Base-by-base conservation (phyloP, 768 basidiomycete genomes). In the Mycena sanguinolenta region DNA sequence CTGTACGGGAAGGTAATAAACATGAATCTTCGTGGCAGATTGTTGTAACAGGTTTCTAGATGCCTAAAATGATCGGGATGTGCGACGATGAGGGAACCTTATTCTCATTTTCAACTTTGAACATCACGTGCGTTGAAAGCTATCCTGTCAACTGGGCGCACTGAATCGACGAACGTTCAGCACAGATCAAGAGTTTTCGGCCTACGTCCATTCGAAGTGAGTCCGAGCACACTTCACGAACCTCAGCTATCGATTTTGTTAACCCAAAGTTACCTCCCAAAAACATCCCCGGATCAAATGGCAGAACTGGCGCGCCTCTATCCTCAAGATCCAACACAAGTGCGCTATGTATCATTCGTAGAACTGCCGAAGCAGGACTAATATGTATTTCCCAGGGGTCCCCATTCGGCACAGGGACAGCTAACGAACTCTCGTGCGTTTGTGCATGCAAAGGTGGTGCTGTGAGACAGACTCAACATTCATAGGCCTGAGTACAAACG, bases 381-480 rank as follows among this genome's bases (percentile, higher is more conserved):
- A 8, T 5, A 10, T 25, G 25, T 23, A 17, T 71, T 76, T 14
- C 52, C 57, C 57, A 70, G 62, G 8, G 65, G 72, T n/a, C 21
- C 46, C 46, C 23, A n/a, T n/a, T n/a, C n/a, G n/a, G n/a, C n/a
- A n/a, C n/a, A n/a, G n/a, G n/a, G n/a, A n/a, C n/a, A n/a, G 68
- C 55, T 6, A 49, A 67, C 42, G 30, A 62, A 39, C 39, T 67
- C 27, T 53, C 60, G 68, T 73, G 23, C 23, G 63, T 65, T 36
- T 27, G 23, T 27, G 25, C 9, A n/a, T n/a, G n/a, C n/a, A n/a
- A 10, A 4, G 5, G 12, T 44, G 5, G 5, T 32, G 7, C 3
- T 28, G n/a, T 4, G 16, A 27, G 49, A 6, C 4, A 9, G 2
- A 19, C n/a, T 0, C 14, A 17, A 39, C 83, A 1, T 66, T 83